Conservation (phyloP, 2,329 filamentous ascomycete species). For the Xylariaceae sp. region DNA sequence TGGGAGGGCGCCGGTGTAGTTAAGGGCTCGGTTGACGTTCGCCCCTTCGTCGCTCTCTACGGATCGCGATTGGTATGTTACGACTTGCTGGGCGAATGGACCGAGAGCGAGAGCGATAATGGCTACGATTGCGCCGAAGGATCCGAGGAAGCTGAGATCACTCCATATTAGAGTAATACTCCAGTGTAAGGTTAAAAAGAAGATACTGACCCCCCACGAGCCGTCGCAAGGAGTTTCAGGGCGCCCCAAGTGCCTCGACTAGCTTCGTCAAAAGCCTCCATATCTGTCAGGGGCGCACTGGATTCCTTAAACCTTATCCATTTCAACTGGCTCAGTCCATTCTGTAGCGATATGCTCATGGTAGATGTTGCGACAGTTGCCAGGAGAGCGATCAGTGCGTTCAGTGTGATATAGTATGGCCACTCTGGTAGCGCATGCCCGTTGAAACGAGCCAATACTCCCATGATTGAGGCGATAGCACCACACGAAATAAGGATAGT, state of each 20-base stretch:
- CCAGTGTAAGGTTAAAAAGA: no score
- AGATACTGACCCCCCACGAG: slow-evolving; percentile 34
- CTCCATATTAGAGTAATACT: not conserved
- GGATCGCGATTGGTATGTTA: slow-evolving; percentile 32
- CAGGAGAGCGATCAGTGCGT: slow-evolving; percentile 38
- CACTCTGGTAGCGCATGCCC: slow-evolving; percentile 33
- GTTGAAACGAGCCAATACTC: slow-evolving; percentile 36
- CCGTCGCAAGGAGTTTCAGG: slow-evolving; percentile 31
- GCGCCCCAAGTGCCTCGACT: slow-evolving; percentile 38
- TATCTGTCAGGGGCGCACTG: slow-evolving; percentile 34
- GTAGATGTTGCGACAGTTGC: slow-evolving; percentile 35
- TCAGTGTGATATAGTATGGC: slow-evolving; percentile 39
- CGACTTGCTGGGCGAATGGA: slow-evolving; percentile 39
- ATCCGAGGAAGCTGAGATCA: slow-evolving; percentile 30
- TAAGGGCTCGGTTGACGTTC: slow-evolving; percentile 32
- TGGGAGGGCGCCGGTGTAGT: slow-evolving; percentile 34
- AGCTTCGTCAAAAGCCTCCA: slow-evolving; percentile 40
- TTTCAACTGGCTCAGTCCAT: slow-evolving; percentile 38
- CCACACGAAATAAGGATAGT: slow-evolving; percentile 31
- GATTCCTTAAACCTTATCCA: slow-evolving; percentile 39
- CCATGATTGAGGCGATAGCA: slow-evolving; percentile 35
- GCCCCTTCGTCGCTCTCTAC: slow-evolving; percentile 29
- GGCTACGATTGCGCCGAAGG: slow-evolving; percentile 34
- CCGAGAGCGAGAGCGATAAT: slow-evolving; percentile 34
- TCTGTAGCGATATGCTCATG: slow-evolving; percentile 36